Evolutionary conservation across 2,329 filamentous ascomycete species (phyloP), one percentile per base, ranked within the genome.

Genomic region (Botrytis squamosa): DNA sequence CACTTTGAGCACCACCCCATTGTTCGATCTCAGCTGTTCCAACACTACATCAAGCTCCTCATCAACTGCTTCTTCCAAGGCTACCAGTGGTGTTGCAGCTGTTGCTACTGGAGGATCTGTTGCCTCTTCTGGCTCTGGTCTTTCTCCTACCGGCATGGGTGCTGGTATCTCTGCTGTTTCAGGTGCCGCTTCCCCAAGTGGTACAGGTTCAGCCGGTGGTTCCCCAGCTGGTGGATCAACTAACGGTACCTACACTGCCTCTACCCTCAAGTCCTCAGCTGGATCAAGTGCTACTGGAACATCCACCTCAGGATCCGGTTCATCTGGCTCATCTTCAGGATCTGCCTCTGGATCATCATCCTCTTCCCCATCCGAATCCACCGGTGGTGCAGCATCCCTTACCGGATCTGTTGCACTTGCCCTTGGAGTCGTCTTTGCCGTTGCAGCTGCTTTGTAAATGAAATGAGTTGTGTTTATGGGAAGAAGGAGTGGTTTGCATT

Each of bases 21-120:
- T 91, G 49, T 92, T 86, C 80, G 88, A 92, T 80, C 87, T 92
- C 71, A 87, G 87, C 63, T 93, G 90, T 84, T 81, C 82, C 72
- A 80, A 83, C 73, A 80, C 74, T 29, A 73, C 63, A 4, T 74
- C 74, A 29, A 77, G 70, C 67, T 75, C 40, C 66, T 73, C 71
- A 42, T 69, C 75, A 44, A 69, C 75, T n/a, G 72, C 78, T 9
- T 75, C 73, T 60, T 62, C 73, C 59, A 42, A 73, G 62, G 36
- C 73, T 22, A 67, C 75, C 40, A 60, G 57, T n/a, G 74, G 73
- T 64, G 25, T 59, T 46, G 73, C 74, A 25, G 49, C 73, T 70
- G 60, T 70, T 38, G 72, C 73, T 42, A 73, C 67, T 62, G 71
- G 62, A 33, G 67, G 73, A 57, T 59, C 49, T n/a, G 69, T 74